These are phyloP conservation scores for Clonostachys solani DNA, from an alignment of 2,329 filamentous ascomycete species.

Conservation along the genomic window DNA sequence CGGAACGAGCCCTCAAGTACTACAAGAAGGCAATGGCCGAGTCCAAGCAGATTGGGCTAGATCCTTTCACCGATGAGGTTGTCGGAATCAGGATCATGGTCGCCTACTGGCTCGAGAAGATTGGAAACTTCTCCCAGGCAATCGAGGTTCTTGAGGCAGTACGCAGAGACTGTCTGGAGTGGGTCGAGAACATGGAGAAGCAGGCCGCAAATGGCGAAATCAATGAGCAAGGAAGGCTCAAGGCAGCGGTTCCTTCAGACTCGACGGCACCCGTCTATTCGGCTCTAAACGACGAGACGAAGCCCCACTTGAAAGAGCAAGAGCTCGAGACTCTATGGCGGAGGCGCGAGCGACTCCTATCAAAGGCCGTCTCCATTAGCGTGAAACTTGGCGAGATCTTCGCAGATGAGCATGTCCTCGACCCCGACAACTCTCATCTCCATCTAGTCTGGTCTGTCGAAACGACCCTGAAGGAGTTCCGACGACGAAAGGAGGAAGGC, in stretches of 20 bases:
- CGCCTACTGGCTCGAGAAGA: conserved; percentile 73
- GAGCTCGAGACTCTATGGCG: conserved; percentile 45
- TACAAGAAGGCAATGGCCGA: conserved; percentile 76
- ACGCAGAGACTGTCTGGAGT: conserved; percentile 61
- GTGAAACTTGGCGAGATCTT: conserved; percentile 87
- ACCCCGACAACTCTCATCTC: conserved; percentile 66
- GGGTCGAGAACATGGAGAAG: conserved; percentile 52
- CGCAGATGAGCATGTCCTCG: conserved; percentile 68
- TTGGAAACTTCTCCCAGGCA: conserved; percentile 64
- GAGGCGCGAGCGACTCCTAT: conserved; percentile 63
- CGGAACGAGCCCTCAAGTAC: conserved; percentile 73
- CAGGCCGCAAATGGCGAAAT: conserved; percentile 40
- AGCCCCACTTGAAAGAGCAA: conserved; percentile 10
- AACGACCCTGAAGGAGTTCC: conserved; percentile 69
- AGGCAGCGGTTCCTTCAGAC: neutral
- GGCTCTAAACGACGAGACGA: conserved; percentile 2
- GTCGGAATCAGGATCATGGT: conserved; percentile 85
- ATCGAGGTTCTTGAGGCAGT: conserved; percentile 78
- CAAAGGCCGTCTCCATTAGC: conserved; percentile 69
- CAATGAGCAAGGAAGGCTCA: conserved; percentile 28
- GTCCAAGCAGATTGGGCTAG: conserved; percentile 70
- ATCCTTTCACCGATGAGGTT: conserved; percentile 87
- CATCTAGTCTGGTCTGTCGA: conserved; percentile 81
- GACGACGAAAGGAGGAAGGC: conserved; percentile 62
- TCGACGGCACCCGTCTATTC: neutral